Evolutionary conservation across 129 eudicot species (phyloP).

Genomic region (Escallonia rubra): DNA sequence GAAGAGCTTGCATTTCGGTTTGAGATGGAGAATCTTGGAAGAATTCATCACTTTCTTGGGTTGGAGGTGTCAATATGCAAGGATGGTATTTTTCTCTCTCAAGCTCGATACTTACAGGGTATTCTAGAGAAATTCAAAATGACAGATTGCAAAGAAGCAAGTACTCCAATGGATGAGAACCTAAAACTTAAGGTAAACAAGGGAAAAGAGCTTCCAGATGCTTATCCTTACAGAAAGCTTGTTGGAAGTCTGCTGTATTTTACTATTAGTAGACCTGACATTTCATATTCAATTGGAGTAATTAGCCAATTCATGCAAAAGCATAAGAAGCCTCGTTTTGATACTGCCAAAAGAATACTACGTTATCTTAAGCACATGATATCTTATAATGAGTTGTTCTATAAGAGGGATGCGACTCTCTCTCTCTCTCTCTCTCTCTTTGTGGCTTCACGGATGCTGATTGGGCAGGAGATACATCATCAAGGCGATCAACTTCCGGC

Average conservation of each 20-base stretch:
- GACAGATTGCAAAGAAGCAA: not conserved
- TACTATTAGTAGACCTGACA: slow-evolving; percentile 1
- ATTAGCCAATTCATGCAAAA: slow-evolving; percentile 13
- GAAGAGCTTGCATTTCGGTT: not conserved
- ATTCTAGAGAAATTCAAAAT: not conserved
- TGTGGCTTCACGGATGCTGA: no score
- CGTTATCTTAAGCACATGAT: not conserved
- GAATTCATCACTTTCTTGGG: slow-evolving; percentile 2
- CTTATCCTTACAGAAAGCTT: slow-evolving; percentile 1
- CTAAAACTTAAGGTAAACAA: not conserved
- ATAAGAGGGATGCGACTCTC: no score
- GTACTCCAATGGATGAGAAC: not conserved
- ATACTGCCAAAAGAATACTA: slow-evolving; percentile 5
- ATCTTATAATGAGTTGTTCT: no score
- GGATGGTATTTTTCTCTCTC: slow-evolving; percentile 1
- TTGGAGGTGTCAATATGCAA: slow-evolving; percentile 8
- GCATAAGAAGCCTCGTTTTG: slow-evolving; percentile 8
- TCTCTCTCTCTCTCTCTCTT: no score
- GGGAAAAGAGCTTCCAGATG: not conserved
- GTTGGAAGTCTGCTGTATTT: slow-evolving; percentile 10
- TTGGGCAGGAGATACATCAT: no score
- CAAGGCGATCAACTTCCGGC: no score
- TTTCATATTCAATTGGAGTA: slow-evolving; percentile 5
- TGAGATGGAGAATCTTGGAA: slow-evolving; percentile 4
- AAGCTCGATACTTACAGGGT: slow-evolving; percentile 4